These are phyloP conservation scores for Vanrija pseudolonga DNA, from an alignment of 1,284 basidiomycete genomes.

Conservation along the genomic window DNA sequence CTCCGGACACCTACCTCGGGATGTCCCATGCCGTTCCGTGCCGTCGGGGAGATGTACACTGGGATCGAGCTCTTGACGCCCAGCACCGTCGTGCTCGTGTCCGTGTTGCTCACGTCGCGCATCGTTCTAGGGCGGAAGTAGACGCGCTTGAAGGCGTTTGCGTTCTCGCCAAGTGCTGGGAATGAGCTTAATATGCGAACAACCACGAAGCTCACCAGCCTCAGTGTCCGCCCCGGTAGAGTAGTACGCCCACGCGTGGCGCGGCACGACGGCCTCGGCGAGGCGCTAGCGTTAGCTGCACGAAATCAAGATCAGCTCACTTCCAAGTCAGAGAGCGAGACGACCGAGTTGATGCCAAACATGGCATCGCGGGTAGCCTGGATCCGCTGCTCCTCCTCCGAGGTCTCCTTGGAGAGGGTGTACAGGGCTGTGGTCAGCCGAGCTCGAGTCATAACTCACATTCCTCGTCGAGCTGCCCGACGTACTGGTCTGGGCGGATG, in stretches of 20 bases:
- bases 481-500: conserved; percentile 11
- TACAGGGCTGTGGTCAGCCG: conserved; percentile 6
- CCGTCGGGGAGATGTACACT: conserved; percentile 71
- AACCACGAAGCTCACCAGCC: conserved; percentile 55
- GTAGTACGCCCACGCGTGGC: conserved; percentile 73
- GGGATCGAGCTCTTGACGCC: conserved; percentile 68
- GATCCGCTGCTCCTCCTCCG: conserved; percentile 19
- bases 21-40: conserved; percentile 51
- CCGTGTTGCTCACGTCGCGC: conserved; percentile 63
- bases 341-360: conserved; percentile 33
- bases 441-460: conserved; percentile 3
- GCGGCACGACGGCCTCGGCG: conserved; percentile 62
- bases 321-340: conserved; percentile 37
- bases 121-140: conserved; percentile 78
- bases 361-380: conserved; percentile 23
- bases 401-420: not conserved
- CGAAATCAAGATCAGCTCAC: conserved; percentile 8
- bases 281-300: conserved; percentile 30
- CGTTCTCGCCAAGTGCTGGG: conserved; percentile 56
- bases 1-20: conserved; percentile 24
- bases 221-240: conserved; percentile 74
- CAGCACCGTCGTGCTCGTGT: conserved; percentile 69
- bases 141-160: conserved; percentile 67
- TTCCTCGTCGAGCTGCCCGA: conserved; percentile 25
- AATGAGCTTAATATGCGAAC: conserved; percentile 1